Conservation (phyloP, 768 basidiomycete genomes). For the Cyclocybe aegerita region DNA sequence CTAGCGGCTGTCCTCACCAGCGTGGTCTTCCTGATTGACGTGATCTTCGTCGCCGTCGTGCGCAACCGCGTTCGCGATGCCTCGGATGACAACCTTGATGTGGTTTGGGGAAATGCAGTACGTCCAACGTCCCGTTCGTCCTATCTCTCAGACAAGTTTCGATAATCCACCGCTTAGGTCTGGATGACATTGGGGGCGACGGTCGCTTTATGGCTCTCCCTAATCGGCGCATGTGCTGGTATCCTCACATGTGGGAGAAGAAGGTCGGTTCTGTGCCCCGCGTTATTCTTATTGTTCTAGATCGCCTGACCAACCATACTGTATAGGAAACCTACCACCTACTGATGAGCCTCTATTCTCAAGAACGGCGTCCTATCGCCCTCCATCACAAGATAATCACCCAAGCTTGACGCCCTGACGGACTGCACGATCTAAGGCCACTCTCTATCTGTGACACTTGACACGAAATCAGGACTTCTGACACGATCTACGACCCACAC, state of each 20-base stretch:
- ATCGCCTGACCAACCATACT: constrained; percentile 1
- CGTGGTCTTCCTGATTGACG: constrained; percentile 52
- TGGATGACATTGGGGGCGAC: constrained; percentile 57
- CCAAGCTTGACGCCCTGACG: not conserved
- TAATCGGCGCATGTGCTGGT: constrained; percentile 34
- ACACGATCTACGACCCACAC: too few species aligned
- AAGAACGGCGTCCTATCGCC: constrained; percentile 7
- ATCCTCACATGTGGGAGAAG: constrained; percentile 26
- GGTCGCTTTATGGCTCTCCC: constrained; percentile 46
- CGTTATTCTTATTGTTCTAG: constrained; percentile 2
- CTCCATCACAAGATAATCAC: not conserved
- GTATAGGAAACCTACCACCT: constrained; percentile 14
- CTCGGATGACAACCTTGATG: constrained; percentile 36
- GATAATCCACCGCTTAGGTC: constrained; percentile 27
- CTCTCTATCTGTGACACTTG: not conserved
- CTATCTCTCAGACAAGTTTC: constrained; percentile 1
- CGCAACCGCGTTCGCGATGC: constrained; percentile 40
- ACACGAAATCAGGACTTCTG: not conserved
- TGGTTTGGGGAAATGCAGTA: constrained; percentile 53
- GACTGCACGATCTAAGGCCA: not conserved
- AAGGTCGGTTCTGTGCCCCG: constrained; percentile 14
- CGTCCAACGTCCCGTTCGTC: constrained; percentile 13
- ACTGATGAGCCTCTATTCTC: constrained; percentile 8
- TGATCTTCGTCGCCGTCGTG: constrained; percentile 46
- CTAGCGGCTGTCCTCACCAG: constrained; percentile 46